Base-by-base conservation (phyloP, 2,329 filamentous ascomycete genomes). In the Pseudogymnoascus verrucosus region DNA sequence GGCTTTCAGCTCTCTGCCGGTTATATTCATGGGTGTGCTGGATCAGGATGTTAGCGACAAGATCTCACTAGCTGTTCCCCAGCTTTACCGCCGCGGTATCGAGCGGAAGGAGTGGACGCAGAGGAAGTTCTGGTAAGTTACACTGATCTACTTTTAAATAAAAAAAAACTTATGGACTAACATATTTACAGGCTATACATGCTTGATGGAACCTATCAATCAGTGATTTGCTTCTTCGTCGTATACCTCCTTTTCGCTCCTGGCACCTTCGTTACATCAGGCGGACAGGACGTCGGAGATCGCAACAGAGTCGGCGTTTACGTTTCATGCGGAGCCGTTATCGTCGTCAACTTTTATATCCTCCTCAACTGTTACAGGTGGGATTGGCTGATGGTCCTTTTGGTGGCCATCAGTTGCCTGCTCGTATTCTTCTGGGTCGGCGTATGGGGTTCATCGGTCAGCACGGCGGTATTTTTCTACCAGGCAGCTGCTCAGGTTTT, bases 101-200 rank as follows among this genome's bases (percentile, higher is more conserved):
- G 93, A 98, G 79, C 88, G 93, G 65, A 85, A 91, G 75, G 95
- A 99, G 79, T 99, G 95, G 95, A 96, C 93, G 4, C 90, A 96
- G 75, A 80, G 79, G 62, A 99, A 99, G 77, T 99, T 99, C 75
- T 99, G 95, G 95, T 96, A 83, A 76, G 86, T 78, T 47, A 64
- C 31, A 36, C 31, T 23, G 59, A 16, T 7, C 39, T 63, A 19
- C 66, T 31, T 14, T 14, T 23, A 31, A 31, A 0, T 39, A 3
- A 23, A 23, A 23, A 23, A 23, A 23, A 23, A 3, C 63, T n/a
- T 40, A 42, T 65, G 62, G 31, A 57, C 70, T 76, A 75, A 76
- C 74, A 64, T 47, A 23, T 67, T 54, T 28, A 42, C 67, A 92
- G 89, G 89, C 76, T 90, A 34, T 98, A 99, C 78, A 98, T 99